phyloP scores from a whole-genome alignment of 1,284 basidiomycete species.

The Moniliella sp. region DNA sequence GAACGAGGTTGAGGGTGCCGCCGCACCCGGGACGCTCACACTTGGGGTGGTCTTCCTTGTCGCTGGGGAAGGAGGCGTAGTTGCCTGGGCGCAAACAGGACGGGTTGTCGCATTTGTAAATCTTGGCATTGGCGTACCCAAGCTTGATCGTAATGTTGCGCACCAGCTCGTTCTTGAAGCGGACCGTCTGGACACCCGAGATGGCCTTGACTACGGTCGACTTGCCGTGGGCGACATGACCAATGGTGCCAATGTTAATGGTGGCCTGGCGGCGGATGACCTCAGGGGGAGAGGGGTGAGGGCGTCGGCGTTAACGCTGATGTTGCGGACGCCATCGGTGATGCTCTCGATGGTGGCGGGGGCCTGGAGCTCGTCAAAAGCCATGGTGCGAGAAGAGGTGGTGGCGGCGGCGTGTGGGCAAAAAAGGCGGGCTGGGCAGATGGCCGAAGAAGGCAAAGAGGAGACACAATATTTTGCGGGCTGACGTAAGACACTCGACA shows the following conservation, averaged over 20 bases:
- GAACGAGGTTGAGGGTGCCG: constrained; percentile 62
- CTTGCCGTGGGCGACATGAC: constrained; percentile 57
- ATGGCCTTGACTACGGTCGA: constrained; percentile 97
- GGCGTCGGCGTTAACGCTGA: constrained; percentile 35
- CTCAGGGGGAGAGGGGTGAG: constrained; percentile 73
- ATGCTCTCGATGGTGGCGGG: too few species aligned
- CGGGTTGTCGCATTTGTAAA: constrained; percentile 88
- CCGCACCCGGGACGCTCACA: constrained; percentile 84
- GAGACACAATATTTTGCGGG: too few species aligned
- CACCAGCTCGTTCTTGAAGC: constrained; percentile 76
- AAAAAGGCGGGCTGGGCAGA: too few species aligned
- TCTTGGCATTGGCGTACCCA: constrained; percentile 95
- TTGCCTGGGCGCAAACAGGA: constrained; percentile 77
- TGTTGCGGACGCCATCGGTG: too few species aligned
- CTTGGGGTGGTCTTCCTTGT: constrained; percentile 76
- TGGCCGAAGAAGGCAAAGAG: too few species aligned
- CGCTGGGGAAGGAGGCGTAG: constrained; percentile 75
- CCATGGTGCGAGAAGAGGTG: too few species aligned
- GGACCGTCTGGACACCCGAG: constrained; percentile 92
- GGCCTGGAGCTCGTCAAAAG: too few species aligned
- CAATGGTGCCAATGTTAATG: constrained; percentile 34
- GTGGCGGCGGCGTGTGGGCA: too few species aligned
- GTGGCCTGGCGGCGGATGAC: constrained; percentile 87
- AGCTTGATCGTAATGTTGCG: constrained; percentile 97
- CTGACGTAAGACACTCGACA: too few species aligned